Evolutionary conservation across 2,329 filamentous ascomycete species (phyloP).

Genomic region (Didymellaceae sp.): DNA sequence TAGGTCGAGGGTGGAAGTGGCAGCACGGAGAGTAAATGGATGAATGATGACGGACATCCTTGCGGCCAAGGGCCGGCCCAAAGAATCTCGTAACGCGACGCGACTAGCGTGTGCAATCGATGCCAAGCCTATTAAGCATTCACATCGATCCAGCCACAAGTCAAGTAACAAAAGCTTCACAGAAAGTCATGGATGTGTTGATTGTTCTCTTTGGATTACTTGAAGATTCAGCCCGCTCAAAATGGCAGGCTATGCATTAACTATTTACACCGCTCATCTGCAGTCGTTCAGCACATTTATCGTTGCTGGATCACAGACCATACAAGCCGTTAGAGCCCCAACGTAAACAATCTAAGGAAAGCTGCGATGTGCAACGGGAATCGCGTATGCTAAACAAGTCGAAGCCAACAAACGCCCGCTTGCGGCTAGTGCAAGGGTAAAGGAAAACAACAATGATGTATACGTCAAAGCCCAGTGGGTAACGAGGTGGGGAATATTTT

Average conservation of each 20-base stretch:
- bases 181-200: background rate
- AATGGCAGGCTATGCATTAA: constrained; percentile 12
- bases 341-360: constrained; percentile 1
- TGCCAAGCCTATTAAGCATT: constrained; percentile 34
- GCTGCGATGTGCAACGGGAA: constrained; percentile 14
- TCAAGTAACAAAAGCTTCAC: background rate
- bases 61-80: constrained; percentile 19
- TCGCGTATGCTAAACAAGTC: constrained; percentile 13
- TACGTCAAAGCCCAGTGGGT: constrained; percentile 24
- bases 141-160: constrained; percentile 5
- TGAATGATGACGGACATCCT: constrained; percentile 20
- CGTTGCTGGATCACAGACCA: constrained; percentile 12
- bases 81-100: constrained; percentile 38
- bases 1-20: constrained; percentile 9
- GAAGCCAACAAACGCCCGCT: constrained; percentile 13
- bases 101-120: constrained; percentile 27
- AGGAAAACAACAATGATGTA: constrained; percentile 28
- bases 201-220: background rate
- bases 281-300: constrained; percentile 17
- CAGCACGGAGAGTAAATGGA: constrained; percentile 11
- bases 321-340: constrained; percentile 4
- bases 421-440: constrained; percentile 11
- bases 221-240: constrained; percentile 3
- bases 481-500: constrained; percentile 26
- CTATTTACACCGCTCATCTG: constrained; percentile 14